Evolutionary conservation across 2,329 filamentous ascomycete genomes (phyloP), one percentile per base, ranked within the genome.

Genomic region (Claviceps maximensis): DNA sequence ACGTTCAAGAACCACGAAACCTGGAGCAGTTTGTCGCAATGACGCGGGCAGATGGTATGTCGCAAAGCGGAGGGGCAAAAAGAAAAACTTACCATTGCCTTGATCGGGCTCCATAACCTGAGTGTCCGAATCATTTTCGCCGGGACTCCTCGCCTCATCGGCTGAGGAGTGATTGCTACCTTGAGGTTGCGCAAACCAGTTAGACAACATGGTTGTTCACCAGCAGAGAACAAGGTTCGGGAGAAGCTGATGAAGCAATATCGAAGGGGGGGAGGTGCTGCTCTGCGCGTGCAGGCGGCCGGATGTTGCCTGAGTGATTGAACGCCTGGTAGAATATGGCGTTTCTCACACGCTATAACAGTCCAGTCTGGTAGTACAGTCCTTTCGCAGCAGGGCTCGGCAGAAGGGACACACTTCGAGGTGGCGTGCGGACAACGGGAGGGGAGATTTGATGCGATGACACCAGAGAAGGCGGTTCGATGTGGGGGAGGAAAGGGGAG

Each of bases 31-130:
- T 41, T 41, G 27, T 17, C 36, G 13, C 5, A 27, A 25, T 36
- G 44, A 2, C 21, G 13, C 19, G 33, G n/a, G 10, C 8, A 7
- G n/a, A 13, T 12, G 15, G 27, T 47, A 10, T 21, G 31, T 46
- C 17, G 21, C 42, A 19, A 19, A n/a, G 25, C 25, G 45, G 44
- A 17, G n/a, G n/a, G n/a, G n/a, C n/a, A n/a, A n/a, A n/a, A n/a
- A n/a, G 7, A 46, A 23, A 23, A 53, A 69, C 83, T 68, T 72
- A 95, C 89, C 86, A 78, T 91, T 96, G 71, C 90, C 89, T 77
- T 97, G 89, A 53, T 96, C 90, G 56, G 87, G 80, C 71, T 95
- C 89, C 63, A 96, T 84, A 56, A 91, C 79, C 54, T 82, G 84
- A 64, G 89, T 89, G 63, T 94, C 88, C 62, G 89, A 84, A 56